phyloP scores from a whole-genome alignment of 1,139 yeast species.

The Lodderomyces jiufengensis region DNA sequence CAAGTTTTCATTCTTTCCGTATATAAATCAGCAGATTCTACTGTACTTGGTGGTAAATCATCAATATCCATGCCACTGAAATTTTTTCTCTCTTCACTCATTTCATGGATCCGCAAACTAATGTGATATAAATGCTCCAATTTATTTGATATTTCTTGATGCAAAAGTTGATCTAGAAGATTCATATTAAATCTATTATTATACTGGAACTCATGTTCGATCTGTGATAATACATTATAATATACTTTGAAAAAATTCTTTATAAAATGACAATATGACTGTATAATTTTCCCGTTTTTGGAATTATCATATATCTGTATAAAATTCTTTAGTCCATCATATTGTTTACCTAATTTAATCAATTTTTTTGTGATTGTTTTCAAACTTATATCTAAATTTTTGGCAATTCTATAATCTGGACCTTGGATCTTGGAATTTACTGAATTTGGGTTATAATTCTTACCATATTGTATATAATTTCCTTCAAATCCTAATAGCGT shows the following conservation, averaged over 20 bases:
- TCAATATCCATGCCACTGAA: background rate
- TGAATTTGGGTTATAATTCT: slow-evolving; percentile 48
- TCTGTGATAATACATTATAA: slow-evolving; percentile 45
- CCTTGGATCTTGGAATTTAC: slow-evolving; percentile 46
- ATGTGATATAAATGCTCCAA: slow-evolving; percentile 60
- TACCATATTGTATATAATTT: slow-evolving; percentile 65
- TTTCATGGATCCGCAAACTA: slow-evolving; percentile 41
- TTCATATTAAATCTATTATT: slow-evolving; percentile 38
- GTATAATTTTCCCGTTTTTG: slow-evolving; percentile 68
- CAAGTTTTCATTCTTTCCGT: slow-evolving; percentile 43
- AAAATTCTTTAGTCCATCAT: slow-evolving; percentile 52
- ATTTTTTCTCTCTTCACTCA: slow-evolving; percentile 21
- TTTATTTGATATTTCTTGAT: slow-evolving; percentile 27
- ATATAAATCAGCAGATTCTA: slow-evolving; percentile 6
- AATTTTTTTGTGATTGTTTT: slow-evolving; percentile 68
- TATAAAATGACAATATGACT: slow-evolving; percentile 64
- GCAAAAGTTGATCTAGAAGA: slow-evolving; percentile 29
- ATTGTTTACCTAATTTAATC: slow-evolving; percentile 60
- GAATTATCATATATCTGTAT: slow-evolving; percentile 52
- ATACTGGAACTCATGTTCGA: slow-evolving; percentile 52
- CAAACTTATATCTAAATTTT: slow-evolving; percentile 69
- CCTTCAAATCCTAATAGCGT: slow-evolving; percentile 81
- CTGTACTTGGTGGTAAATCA: background rate
- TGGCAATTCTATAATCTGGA: slow-evolving; percentile 72
- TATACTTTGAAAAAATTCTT: slow-evolving; percentile 45